These are phyloP conservation scores for Breynia disticha DNA, from an alignment of 441 rosid genomes.

Conservation along the genomic window DNA sequence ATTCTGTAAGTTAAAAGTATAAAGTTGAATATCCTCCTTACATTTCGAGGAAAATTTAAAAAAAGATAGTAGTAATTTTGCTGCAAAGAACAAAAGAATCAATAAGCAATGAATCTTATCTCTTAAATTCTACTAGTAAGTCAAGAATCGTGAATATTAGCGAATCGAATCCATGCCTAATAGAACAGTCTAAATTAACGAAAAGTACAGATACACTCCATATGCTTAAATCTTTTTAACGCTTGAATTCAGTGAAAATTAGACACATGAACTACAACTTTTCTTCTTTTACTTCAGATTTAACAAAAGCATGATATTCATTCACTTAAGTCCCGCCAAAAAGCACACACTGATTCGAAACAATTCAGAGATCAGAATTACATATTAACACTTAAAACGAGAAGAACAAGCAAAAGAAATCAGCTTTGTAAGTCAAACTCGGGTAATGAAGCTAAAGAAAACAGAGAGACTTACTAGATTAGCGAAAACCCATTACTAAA, in stretches of 20 bases:
- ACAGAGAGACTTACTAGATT: slow-evolving; percentile 16
- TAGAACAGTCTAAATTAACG: slow-evolving; percentile 21
- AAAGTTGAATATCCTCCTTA: slow-evolving; percentile 20
- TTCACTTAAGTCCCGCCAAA: slow-evolving; percentile 34
- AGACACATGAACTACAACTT: slow-evolving; percentile 28
- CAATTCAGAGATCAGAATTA: slow-evolving; percentile 22
- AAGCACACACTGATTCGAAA: slow-evolving; percentile 13
- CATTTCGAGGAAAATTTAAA: slow-evolving; percentile 27
- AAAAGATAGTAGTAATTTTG: slow-evolving; percentile 23
- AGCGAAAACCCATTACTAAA: slow-evolving; percentile 40
- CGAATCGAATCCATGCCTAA: slow-evolving; percentile 27
- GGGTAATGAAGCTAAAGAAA: slow-evolving; percentile 7
- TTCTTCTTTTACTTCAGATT: slow-evolving; percentile 20
- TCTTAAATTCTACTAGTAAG: slow-evolving; percentile 16
- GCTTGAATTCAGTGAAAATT: slow-evolving; percentile 20
- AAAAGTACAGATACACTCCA: slow-evolving; percentile 29
- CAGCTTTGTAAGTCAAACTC: slow-evolving; percentile 12
- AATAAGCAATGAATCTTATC: slow-evolving; percentile 24
- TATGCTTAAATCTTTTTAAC: slow-evolving; percentile 26
- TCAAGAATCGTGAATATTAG: slow-evolving; percentile 19
- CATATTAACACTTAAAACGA: slow-evolving; percentile 21
- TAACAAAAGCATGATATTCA: slow-evolving; percentile 18
- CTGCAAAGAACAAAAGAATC: slow-evolving; percentile 29
- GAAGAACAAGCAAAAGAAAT: background rate
- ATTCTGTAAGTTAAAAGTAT: slow-evolving; percentile 17